phyloP scores from a whole-genome alignment of 345 rosid genomes.

The Erodium maritimum region DNA sequence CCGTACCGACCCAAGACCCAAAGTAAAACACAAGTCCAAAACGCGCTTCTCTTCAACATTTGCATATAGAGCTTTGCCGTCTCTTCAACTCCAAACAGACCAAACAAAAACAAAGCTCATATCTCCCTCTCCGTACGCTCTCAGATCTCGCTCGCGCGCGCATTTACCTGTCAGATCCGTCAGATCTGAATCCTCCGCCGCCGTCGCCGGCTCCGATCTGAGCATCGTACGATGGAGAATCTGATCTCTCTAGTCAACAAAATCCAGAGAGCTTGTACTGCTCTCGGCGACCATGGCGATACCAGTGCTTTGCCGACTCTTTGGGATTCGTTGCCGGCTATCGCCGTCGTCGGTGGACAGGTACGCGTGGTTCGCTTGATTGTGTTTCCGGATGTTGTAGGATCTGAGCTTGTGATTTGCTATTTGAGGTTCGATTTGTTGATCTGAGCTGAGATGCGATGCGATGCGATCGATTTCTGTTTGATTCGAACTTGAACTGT shows the following conservation, averaged over 20 bases:
- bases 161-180: slow-evolving; percentile 15
- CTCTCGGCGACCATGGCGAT: slow-evolving; percentile 97
- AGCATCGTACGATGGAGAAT: slow-evolving; percentile 54
- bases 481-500: background rate
- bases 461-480: background rate
- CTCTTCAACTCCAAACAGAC: background rate
- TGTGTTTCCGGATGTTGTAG: background rate
- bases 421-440: background rate
- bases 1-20: background rate
- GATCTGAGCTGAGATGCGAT: background rate
- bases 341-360: slow-evolving; percentile 99
- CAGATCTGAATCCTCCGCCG: slow-evolving; percentile 6
- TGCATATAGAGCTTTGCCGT: no score
- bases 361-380: slow-evolving; percentile 24
- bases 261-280: slow-evolving; percentile 99
- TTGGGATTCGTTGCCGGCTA: slow-evolving; percentile 94
- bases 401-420: background rate
- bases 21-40: background rate
- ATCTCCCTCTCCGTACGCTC: background rate
- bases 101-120: background rate
- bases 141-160: slow-evolving; percentile 9
- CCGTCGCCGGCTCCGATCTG: background rate
- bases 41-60: background rate
- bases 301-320: slow-evolving; percentile 81
- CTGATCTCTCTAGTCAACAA: slow-evolving; percentile 86